Percentiles rank a stretch among this genome's conserved stretches.
Conservation (phyloP, 768 basidiomycete species). For the Erythrobasidium yunnanense region DNA sequence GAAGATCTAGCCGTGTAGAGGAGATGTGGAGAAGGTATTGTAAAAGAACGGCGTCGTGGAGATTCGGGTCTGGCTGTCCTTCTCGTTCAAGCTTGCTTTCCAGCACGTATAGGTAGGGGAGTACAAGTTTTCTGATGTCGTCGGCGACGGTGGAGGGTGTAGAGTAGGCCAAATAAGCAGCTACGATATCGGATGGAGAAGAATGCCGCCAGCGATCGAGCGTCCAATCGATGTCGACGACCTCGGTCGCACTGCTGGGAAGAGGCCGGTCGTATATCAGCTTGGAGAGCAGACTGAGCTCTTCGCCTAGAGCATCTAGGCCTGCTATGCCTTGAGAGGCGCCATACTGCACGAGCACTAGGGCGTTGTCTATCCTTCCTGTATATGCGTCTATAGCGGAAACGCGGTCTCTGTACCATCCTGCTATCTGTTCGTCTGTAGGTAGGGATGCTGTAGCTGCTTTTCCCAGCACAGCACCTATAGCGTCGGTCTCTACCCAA, state of each 20-base stretch:
- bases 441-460: constrained; percentile 41
- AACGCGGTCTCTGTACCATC: constrained; percentile 67
- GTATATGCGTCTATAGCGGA: constrained; percentile 53
- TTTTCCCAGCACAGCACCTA: constrained; percentile 39
- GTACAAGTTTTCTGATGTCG: constrained; percentile 64
- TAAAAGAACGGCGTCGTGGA: constrained; percentile 41
- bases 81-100: constrained; percentile 76
- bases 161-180: constrained; percentile 65
- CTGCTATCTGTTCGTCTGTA: constrained; percentile 49
- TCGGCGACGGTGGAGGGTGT: constrained; percentile 54
- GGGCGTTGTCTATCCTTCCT: constrained; percentile 67
- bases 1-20: constrained; percentile 60
- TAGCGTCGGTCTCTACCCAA: constrained; percentile 51
- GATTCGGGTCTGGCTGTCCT: constrained; percentile 53
- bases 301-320: constrained; percentile 80
- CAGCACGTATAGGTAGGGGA: constrained; percentile 86
- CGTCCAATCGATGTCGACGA: constrained; percentile 53
- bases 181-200: constrained; percentile 55
- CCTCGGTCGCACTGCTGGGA: constrained; percentile 42
- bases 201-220: constrained; percentile 62
- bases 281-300: constrained; percentile 71
- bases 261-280: constrained; percentile 64
- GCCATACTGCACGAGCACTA: constrained; percentile 71
- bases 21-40: constrained; percentile 32
- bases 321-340: constrained; percentile 65